Conservation (phyloP, 805 yeast species). For the Kazachstania africana region DNA sequence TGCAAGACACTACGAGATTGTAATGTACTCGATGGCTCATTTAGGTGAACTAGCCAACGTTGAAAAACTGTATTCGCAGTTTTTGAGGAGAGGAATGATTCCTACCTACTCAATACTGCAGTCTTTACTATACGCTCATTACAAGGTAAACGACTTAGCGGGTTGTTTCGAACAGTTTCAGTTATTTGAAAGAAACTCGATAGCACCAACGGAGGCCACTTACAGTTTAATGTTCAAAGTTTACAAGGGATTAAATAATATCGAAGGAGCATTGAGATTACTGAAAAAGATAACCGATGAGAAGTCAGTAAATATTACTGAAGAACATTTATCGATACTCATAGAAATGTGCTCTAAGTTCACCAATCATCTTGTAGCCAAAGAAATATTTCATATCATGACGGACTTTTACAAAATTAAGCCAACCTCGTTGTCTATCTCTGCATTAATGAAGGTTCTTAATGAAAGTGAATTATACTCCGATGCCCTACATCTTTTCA, state of each 20-base stretch:
- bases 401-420: conserved; percentile 16
- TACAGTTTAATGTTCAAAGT: conserved; percentile 21
- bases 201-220: conserved; percentile 18
- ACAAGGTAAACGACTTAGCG: conserved; percentile 12
- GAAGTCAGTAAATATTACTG: conserved; percentile 9
- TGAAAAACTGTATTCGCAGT: conserved; percentile 37
- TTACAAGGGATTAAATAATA: conserved; percentile 14
- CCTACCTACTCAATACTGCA: conserved; percentile 31
- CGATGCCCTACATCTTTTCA: conserved; percentile 13
- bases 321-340: conserved; percentile 17
- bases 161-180: conserved; percentile 22
- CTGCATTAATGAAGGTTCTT: conserved; percentile 20
- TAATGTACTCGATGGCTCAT: conserved; percentile 47
- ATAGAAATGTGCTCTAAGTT: conserved; percentile 18
- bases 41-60: conserved; percentile 38
- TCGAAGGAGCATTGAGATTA: conserved; percentile 23
- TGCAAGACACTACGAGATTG: conserved; percentile 43
- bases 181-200: conserved; percentile 19
- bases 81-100: conserved; percentile 32
- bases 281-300: conserved; percentile 20
- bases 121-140: conserved; percentile 18
- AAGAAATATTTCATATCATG: conserved; percentile 24
- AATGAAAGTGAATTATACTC: conserved; percentile 12
- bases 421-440: conserved; percentile 17
- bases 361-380: conserved; percentile 20